Evolutionary conservation across 768 basidiomycete species (phyloP).

Genomic region (Infundibulicybe gibba): DNA sequence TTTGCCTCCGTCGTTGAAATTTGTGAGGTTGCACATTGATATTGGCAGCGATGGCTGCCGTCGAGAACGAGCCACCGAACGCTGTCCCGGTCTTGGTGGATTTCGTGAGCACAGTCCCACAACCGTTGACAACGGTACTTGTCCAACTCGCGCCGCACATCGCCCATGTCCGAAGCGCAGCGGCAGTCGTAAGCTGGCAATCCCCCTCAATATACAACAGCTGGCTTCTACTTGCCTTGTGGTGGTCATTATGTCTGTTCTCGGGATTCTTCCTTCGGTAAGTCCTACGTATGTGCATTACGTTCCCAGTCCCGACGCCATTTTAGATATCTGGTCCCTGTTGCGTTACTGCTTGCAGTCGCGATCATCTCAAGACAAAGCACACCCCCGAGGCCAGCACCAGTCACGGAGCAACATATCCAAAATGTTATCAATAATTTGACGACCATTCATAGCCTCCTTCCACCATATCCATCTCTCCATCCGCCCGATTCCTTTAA

Average conservation of each 20-base stretch:
- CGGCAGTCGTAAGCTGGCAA: conserved; percentile 58
- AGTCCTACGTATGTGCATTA: no score
- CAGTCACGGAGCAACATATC: conserved; percentile 53
- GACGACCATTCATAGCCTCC: conserved; percentile 54
- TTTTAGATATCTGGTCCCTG: conserved; percentile 13
- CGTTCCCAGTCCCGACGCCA: not conserved
- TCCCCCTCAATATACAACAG: conserved; percentile 50
- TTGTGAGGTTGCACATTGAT: no score
- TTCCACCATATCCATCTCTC: conserved; percentile 36
- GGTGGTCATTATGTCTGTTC: conserved; percentile 79
- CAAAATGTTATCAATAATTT: conserved; percentile 62
- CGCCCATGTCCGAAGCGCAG: conserved; percentile 31
- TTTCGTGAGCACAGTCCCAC: conserved; percentile 58
- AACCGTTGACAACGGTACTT: conserved; percentile 57
- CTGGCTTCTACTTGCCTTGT: conserved; percentile 62
- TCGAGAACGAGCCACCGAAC: conserved; percentile 1
- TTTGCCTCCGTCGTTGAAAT: no score
- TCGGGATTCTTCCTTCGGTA: conserved; percentile 41
- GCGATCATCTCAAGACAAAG: conserved; percentile 2
- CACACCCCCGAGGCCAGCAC: conserved; percentile 16
- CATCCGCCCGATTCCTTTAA: conserved; percentile 20
- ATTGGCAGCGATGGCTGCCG: not conserved
- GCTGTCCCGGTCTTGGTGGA: conserved; percentile 24
- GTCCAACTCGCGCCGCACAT: conserved; percentile 59
- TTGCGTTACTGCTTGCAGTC: conserved; percentile 6